These are phyloP conservation scores for Populus tomentosa DNA, from an alignment of 441 rosid species.

Conservation along the genomic window DNA sequence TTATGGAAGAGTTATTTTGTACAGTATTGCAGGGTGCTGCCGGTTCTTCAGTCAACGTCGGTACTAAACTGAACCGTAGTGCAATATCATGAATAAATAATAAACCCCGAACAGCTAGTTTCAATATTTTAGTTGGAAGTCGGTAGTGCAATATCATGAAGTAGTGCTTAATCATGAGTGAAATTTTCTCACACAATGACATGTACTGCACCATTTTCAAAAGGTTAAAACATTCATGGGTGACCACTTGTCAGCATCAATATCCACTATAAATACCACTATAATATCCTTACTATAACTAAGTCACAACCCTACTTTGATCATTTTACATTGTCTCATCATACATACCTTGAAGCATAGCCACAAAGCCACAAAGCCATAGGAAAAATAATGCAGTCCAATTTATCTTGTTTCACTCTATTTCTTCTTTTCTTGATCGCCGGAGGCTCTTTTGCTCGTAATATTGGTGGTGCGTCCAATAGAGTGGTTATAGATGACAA, in stretches of 20 bases:
- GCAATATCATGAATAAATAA: too few relatives aligned
- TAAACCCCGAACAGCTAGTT: too few relatives aligned
- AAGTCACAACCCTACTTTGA: background rate
- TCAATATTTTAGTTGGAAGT: conserved; percentile 8
- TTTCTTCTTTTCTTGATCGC: conserved; percentile 24
- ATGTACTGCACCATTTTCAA: background rate
- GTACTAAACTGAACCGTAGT: too few relatives aligned
- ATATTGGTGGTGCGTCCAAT: background rate
- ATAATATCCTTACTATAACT: too few relatives aligned
- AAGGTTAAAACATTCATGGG: conserved; percentile 13
- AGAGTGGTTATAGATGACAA: background rate
- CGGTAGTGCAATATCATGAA: conserved; percentile 30
- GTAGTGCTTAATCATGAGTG: too few relatives aligned
- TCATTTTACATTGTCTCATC: background rate
- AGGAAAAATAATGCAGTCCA: conserved; percentile 21
- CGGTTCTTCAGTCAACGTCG: too few relatives aligned
- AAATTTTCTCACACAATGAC: background rate
- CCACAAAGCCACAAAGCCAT: background rate
- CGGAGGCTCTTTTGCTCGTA: conserved; percentile 5
- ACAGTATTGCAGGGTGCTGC: too few relatives aligned
- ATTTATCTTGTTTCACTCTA: conserved; percentile 13
- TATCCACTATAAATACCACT: conserved; percentile 23
- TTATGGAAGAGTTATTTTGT: too few relatives aligned
- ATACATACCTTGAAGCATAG: background rate
- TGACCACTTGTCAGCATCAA: conserved; percentile 17